Percentiles rank a stretch among this genome's conserved stretches.
phyloP scores from a whole-genome alignment of 768 basidiomycete genomes.

The Kwoniella europaea region DNA sequence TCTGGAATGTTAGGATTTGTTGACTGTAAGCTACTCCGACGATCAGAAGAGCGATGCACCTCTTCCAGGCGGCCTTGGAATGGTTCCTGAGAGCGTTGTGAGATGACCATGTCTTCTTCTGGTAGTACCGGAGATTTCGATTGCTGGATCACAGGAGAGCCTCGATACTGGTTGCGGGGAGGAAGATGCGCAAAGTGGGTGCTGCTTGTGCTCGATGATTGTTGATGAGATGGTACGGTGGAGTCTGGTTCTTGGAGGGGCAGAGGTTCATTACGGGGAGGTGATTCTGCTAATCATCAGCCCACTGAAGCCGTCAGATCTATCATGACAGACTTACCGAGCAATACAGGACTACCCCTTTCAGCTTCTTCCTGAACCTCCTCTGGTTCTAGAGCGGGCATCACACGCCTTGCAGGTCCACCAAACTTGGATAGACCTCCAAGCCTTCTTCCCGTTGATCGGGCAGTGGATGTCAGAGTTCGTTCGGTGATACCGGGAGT shows the following conservation, averaged over 20 bases:
- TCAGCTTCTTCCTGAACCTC: slow-evolving; percentile 24
- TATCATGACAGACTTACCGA: slow-evolving; percentile 17
- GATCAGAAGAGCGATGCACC: neutral
- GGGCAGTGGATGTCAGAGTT: slow-evolving; percentile 29
- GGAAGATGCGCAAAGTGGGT: neutral
- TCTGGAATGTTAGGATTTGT: slow-evolving; percentile 1
- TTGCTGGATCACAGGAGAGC: neutral
- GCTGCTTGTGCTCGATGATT: neutral
- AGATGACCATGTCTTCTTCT: neutral
- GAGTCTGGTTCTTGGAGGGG: slow-evolving; percentile 1
- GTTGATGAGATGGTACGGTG: neutral
- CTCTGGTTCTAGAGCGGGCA: slow-evolving; percentile 17
- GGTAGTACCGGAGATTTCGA: neutral
- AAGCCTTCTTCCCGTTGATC: slow-evolving; percentile 43
- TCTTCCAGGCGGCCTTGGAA: neutral
- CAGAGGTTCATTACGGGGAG: neutral
- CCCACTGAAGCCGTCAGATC: neutral
- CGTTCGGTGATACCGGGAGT: slow-evolving; percentile 48
- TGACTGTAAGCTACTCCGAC: neutral
- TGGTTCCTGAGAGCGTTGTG: neutral
- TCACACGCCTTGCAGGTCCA: slow-evolving; percentile 48
- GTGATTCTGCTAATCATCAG: neutral
- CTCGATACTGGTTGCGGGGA: neutral
- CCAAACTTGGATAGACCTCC: slow-evolving; percentile 50
- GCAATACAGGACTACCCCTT: slow-evolving; percentile 18